Evolutionary conservation across 495 filamentous ascomycete species (phyloP).

Genomic region (Daldinia childiae): DNA sequence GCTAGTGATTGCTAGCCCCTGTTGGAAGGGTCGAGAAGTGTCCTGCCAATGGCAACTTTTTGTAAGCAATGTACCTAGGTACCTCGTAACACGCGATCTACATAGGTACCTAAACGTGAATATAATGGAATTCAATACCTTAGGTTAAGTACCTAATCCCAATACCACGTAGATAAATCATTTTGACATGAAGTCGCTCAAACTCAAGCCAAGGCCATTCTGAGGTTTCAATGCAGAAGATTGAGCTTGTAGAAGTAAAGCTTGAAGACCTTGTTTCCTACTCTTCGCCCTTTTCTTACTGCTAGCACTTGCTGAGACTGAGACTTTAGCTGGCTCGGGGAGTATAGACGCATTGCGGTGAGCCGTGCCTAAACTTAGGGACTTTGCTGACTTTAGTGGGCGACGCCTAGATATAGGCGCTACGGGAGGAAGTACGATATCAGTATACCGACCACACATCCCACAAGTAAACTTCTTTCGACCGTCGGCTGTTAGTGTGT

Average conservation of each 20-base stretch:
- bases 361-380: not conserved
- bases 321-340: conserved; percentile 26
- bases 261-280: conserved; percentile 63
- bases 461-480: conserved; percentile 58
- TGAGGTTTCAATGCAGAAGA: conserved; percentile 45
- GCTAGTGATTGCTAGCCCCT: conserved; percentile 34
- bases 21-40: conserved; percentile 37
- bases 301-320: conserved; percentile 54
- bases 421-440: conserved; percentile 48
- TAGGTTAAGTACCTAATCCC: not conserved
- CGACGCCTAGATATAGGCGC: conserved; percentile 46
- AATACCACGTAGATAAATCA: conserved; percentile 23
- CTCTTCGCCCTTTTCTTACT: conserved; percentile 65
- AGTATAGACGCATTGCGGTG: conserved; percentile 1
- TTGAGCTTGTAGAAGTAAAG: conserved; percentile 57
- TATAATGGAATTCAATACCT: too few species aligned
- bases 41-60: not conserved
- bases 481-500: conserved; percentile 1
- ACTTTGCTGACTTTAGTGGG: conserved; percentile 11
- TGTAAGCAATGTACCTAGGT: too few species aligned
- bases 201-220: conserved; percentile 57
- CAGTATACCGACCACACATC: conserved; percentile 54
- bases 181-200: conserved; percentile 63
- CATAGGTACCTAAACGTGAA: too few species aligned
- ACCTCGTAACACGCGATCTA: too few species aligned